Evolutionary conservation across 495 filamentous ascomycete genomes (phyloP).

Genomic region (Haplographium delicatum): DNA sequence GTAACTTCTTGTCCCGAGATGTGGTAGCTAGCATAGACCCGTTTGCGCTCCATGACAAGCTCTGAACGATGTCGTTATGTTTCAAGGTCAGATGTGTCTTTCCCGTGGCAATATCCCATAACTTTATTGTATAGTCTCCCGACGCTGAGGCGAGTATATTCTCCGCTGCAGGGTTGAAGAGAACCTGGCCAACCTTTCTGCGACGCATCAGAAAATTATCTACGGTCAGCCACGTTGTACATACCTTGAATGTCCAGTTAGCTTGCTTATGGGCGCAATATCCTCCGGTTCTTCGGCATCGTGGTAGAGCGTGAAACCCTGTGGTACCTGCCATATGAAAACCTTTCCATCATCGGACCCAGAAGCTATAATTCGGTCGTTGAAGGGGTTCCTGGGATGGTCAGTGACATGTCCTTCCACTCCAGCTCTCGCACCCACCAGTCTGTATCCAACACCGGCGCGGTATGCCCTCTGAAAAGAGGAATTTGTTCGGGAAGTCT

Average conservation of each 20-base stretch:
- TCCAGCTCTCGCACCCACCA: conserved; percentile 61
- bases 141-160: conserved; percentile 94
- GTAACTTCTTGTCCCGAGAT: conserved; percentile 94
- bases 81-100: conserved; percentile 66
- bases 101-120: conserved; percentile 91
- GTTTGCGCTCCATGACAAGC: conserved; percentile 91
- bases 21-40: conserved; percentile 88
- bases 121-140: conserved; percentile 89
- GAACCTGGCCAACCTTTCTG: conserved; percentile 92
- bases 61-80: conserved; percentile 88
- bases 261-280: conserved; percentile 71
- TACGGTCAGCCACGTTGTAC: not conserved
- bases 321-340: conserved; percentile 91
- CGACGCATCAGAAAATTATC: conserved; percentile 7
- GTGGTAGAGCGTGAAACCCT: conserved; percentile 75
- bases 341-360: conserved; percentile 96
- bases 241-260: conserved; percentile 68
- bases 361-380: conserved; percentile 87
- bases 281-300: conserved; percentile 80
- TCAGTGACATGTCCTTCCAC: conserved; percentile 26
- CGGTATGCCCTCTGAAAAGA: conserved; percentile 92
- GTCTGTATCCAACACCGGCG: conserved; percentile 93
- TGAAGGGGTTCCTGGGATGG: conserved; percentile 77
- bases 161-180: conserved; percentile 95
- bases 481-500: conserved; percentile 89